Base-by-base conservation (phyloP, 148 eudicot species). In the Cornus florida region DNA sequence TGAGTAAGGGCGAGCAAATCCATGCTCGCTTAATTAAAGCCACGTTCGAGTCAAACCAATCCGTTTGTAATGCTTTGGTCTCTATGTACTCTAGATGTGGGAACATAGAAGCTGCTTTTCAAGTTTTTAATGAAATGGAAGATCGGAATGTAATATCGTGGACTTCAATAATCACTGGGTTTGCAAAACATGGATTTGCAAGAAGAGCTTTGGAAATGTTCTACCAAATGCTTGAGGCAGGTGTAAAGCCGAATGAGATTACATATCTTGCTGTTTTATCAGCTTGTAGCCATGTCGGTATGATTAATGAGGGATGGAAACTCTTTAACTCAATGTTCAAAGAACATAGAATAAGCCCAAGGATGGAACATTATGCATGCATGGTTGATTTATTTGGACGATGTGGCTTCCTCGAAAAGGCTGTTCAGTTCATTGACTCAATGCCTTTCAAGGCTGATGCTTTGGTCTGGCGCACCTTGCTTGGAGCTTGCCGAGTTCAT, bases 321-420 rank as follows among this genome's bases (percentile, higher is more conserved):
- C 86, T 88, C 76, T 91, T 91, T 59, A 71, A 80, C n/a, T 82
- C 88, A 22, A 91, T 91, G 94, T 32, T 73, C 65, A 77, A 50
- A 67, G 84, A 86, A 20, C 86, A 91, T 73, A 85, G 86, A 48
- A 82, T 92, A 77, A 78, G 59, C 74, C 97, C 91, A 13, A 85
- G 82, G 75, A 88, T 88, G 91, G 97, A 92, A 84, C 97, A 92
- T 65, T 92, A 91, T 68, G 92, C 97, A 46, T 92, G 94, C 80
- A 88, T 92, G 87, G 97, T 92, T 50, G 94, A 92, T 84, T 41
- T 92, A 71, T 85, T 86, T 38, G 92, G 97, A 24, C 80, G 97
- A 39, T 83, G 89, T 10, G 97, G 97, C 35, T 71, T 50, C 69
- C 81, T 92, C 14, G 80, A 75, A 46, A 82, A 88, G 76, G 92